These are phyloP conservation scores for Posidonia oceanica DNA, from an alignment of 116 monocot species.

Conservation along the genomic window DNA sequence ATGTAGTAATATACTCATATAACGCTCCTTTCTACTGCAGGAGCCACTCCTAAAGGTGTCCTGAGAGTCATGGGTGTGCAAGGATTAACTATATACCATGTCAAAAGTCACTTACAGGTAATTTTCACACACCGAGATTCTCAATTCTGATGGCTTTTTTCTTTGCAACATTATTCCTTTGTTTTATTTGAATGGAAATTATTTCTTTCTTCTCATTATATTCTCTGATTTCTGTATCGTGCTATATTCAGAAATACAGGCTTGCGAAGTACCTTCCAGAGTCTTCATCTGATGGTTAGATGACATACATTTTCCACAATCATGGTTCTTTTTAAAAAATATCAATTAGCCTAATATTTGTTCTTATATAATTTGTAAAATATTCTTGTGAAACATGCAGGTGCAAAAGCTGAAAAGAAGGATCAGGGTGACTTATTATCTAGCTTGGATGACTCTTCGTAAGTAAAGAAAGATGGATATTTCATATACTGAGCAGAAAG, in stretches of 20 bases:
- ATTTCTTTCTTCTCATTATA: no score
- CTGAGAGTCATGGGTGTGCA: conserved; percentile 83
- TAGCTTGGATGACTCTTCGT: conserved; percentile 53
- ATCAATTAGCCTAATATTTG: background rate
- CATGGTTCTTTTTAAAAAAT: background rate
- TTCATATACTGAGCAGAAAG: background rate
- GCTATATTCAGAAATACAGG: conserved; percentile 55
- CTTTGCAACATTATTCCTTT: no score
- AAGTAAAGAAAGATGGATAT: conserved; percentile 16
- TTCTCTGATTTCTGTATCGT: no score
- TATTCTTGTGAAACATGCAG: conserved; percentile 17
- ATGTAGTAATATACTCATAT: background rate
- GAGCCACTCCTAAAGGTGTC: conserved; percentile 94
- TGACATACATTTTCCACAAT: background rate
- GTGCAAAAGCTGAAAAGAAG: conserved; percentile 40
- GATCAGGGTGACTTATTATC: conserved; percentile 38
- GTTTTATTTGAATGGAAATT: no score
- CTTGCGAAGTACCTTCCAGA: conserved; percentile 72
- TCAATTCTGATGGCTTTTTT: no score
- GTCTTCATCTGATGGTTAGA: conserved; percentile 56
- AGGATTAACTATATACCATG: conserved; percentile 88
- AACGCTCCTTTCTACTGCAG: conserved; percentile 18
- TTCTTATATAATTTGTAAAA: background rate
- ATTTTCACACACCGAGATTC: no score
- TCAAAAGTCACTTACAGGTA: conserved; percentile 95